A percentile compares a stretch with the other conserved stretches of the same genome.
Evolutionary conservation across 2,329 filamentous ascomycete genomes (phyloP).

Genomic region (Fusarium burgessii): DNA sequence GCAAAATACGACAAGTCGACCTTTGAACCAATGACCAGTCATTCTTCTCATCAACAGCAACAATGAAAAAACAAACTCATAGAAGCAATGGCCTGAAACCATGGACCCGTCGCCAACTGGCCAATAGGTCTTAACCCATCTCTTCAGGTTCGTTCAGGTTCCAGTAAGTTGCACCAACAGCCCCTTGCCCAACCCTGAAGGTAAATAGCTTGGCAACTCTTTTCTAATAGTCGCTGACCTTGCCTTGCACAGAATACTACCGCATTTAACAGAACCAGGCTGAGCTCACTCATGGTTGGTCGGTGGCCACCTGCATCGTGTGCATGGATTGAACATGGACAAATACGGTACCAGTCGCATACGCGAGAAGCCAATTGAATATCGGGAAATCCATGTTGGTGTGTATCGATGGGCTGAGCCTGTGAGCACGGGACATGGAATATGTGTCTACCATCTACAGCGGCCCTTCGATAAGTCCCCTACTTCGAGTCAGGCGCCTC

Average conservation of each 20-base stretch:
- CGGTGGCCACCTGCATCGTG: conserved; percentile 3
- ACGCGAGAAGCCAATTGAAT: conserved; percentile 37
- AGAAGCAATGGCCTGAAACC: conserved; percentile 15
- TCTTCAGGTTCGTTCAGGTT: background rate
- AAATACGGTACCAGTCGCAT: conserved; percentile 32
- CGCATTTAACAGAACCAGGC: conserved; percentile 4
- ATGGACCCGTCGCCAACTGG: conserved; percentile 28
- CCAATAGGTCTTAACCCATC: conserved; percentile 35
- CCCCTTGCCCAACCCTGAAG: conserved; percentile 27
- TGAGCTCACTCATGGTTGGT: conserved; percentile 20
- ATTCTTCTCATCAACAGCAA: conserved; percentile 1
- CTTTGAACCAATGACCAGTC: conserved; percentile 32
- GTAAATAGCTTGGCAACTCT: conserved; percentile 21
- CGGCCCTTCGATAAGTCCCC: conserved; percentile 24
- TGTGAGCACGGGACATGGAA: conserved; percentile 39
- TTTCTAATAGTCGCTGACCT: conserved; percentile 21
- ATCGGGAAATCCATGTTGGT: conserved; percentile 33
- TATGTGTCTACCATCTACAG: background rate
- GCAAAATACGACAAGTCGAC: conserved; percentile 43
- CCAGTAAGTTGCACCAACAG: conserved; percentile 30
- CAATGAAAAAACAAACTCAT: conserved; percentile 2
- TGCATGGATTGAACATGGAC: conserved; percentile 9
- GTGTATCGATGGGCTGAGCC: conserved; percentile 36
- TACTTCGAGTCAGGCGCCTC: conserved; percentile 44
- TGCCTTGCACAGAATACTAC: conserved; percentile 19